Base-by-base conservation (phyloP, 768 basidiomycete genomes). In the Inosperma sp. region DNA sequence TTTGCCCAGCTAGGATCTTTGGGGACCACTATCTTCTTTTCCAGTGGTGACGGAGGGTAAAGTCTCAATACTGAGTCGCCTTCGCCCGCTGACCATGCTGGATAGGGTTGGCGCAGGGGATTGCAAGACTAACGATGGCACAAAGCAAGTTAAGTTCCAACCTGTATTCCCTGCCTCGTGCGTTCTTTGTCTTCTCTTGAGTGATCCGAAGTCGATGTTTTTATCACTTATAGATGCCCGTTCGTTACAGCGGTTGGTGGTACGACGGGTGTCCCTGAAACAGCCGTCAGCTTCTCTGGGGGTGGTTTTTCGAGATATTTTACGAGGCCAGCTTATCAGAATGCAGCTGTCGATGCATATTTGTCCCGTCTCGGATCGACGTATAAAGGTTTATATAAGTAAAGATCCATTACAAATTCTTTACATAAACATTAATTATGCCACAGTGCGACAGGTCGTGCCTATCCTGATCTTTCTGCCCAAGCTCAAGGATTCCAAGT, bases 211-310 rank as follows among this genome's bases (percentile, higher is more conserved):
- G n/a, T n/a, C n/a, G n/a, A n/a, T n/a, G n/a, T n/a, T n/a, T 16
- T n/a, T n/a, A n/a, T n/a, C n/a, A n/a, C n/a, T n/a, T 31, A n/a
- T n/a, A 76, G 74, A 23, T 86, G 83, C 57, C 84, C 84, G 3
- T 87, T 71, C 49, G 76, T 87, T n/a, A 86, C 85, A 13, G 37
- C 80, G 2, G 78, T 89, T 3, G 87, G 83, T 4, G 86, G 83
- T 6, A 88, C 86, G 0, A 75, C 71, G 1, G 66, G 67, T 37
- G 66, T 82, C 49, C 83, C 84, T 4, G 84, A 87, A 61, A 68
- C 77, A 26, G 83, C 79, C 8, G 68, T 76, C 43, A 71, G 65
- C 63, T 81, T 85, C 66, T 81, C 83, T n/a, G 82, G 83, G 2
- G 86, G 84, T 34, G 84, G 85, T 2, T 86, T 84, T 66, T 83